Conservation (phyloP, 2,329 filamentous ascomycete species). For the Arthroderma sp. region DNA sequence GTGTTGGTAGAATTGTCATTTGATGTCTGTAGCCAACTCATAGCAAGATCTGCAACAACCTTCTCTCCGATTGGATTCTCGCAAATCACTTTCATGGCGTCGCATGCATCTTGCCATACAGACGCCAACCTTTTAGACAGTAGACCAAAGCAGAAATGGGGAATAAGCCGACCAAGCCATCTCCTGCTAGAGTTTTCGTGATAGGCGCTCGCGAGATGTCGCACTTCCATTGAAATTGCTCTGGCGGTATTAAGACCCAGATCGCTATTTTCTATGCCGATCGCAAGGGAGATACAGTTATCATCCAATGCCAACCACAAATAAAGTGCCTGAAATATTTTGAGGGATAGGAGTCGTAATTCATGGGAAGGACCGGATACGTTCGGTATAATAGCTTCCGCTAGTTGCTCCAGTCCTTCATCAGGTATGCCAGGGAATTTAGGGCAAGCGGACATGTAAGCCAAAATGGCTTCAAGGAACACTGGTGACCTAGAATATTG, state of each 20-base stretch:
- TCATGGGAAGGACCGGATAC: slow-evolving; percentile 62
- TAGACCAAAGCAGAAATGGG: slow-evolving; percentile 76
- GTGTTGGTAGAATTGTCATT: not conserved
- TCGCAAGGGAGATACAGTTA: slow-evolving; percentile 43
- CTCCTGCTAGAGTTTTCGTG: slow-evolving; percentile 43
- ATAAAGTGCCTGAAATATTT: slow-evolving; percentile 53
- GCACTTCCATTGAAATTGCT: slow-evolving; percentile 70
- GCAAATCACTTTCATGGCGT: slow-evolving; percentile 61
- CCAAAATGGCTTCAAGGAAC: slow-evolving; percentile 51
- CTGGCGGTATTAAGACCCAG: slow-evolving; percentile 64
- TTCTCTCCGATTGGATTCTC: slow-evolving; percentile 60
- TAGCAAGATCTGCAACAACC: slow-evolving; percentile 55
- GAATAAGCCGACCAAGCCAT: slow-evolving; percentile 59
- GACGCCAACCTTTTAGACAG: slow-evolving; percentile 74
- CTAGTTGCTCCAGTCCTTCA: slow-evolving; percentile 47
- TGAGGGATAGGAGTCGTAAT: slow-evolving; percentile 59
- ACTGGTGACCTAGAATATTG: slow-evolving; percentile 51
- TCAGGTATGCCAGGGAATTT: slow-evolving; percentile 30
- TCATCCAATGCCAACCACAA: slow-evolving; percentile 35
- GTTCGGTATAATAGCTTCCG: slow-evolving; percentile 55
- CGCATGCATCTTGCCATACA: slow-evolving; percentile 72
- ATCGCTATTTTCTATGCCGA: slow-evolving; percentile 67
- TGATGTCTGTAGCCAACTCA: slow-evolving; percentile 54
- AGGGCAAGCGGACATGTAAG: slow-evolving; percentile 30
- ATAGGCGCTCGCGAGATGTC: slow-evolving; percentile 59